A percentile compares a stretch with the other conserved stretches of the same genome.
phyloP scores from a whole-genome alignment of 2,329 filamentous ascomycete genomes.

The Trichoderma atroviride region DNA sequence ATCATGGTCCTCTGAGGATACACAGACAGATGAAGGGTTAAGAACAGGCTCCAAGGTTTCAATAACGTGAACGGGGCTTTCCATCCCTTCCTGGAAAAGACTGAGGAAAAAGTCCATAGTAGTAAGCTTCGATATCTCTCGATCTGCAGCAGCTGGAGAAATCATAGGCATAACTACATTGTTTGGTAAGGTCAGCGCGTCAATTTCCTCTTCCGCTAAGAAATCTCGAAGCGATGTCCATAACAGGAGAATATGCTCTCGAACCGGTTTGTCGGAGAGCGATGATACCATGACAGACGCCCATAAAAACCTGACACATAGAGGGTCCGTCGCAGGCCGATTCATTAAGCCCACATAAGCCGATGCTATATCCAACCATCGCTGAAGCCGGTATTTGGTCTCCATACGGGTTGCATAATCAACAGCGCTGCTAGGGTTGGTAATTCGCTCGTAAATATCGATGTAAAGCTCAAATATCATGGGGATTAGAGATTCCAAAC shows the following conservation, averaged over 20 bases:
- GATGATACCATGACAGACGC: conserved; percentile 58
- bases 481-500: conserved; percentile 52
- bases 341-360: conserved; percentile 46
- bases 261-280: conserved; percentile 53
- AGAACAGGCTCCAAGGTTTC: conserved; percentile 91
- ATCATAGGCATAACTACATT: conserved; percentile 88
- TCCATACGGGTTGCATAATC: conserved; percentile 52
- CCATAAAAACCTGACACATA: conserved; percentile 61
- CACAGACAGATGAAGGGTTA: conserved; percentile 65
- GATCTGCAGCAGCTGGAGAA: conserved; percentile 79
- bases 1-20: conserved; percentile 30
- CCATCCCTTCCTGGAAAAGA: conserved; percentile 80
- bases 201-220: conserved; percentile 45
- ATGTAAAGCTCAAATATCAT: conserved; percentile 66
- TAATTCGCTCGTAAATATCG: conserved; percentile 62
- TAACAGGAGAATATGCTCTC: conserved; percentile 60
- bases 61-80: conserved; percentile 81
- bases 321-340: conserved; percentile 40
- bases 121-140: conserved; percentile 87
- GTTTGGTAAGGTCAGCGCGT: conserved; percentile 69
- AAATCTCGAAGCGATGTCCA: conserved; percentile 62
- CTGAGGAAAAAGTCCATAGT: conserved; percentile 96
- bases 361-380: conserved; percentile 57
- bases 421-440: conserved; percentile 58
- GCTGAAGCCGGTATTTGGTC: conserved; percentile 52